Conservation (phyloP, 2,329 filamentous ascomycete species). For the Blastomyces percursus region DNA sequence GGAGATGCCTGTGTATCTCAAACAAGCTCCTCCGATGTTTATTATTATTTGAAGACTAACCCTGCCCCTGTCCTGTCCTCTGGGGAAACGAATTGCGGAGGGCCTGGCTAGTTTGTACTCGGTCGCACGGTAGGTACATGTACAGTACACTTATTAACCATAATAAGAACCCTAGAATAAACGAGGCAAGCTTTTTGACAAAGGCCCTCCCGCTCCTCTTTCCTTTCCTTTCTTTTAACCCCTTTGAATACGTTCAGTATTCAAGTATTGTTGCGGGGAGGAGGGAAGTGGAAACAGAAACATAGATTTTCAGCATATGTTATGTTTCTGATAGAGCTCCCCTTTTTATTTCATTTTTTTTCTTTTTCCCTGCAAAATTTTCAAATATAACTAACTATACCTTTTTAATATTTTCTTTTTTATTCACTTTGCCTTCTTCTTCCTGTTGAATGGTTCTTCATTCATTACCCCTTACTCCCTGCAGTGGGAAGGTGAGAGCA, state of each 20-base stretch:
- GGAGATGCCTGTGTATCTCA: not conserved
- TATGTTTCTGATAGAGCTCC: not conserved
- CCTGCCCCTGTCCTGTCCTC: not conserved
- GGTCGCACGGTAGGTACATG: not conserved
- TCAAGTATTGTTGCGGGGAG: not conserved
- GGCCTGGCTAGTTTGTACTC: not conserved
- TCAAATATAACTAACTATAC: not conserved
- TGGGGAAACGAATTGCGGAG: not conserved
- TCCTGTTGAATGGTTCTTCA: not conserved
- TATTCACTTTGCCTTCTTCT: not conserved
- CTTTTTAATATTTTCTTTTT: not conserved
- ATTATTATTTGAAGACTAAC: not conserved
- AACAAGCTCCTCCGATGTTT: not conserved
- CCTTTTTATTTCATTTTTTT: too few species aligned
- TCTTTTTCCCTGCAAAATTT: not conserved
- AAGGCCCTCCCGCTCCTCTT: not conserved
- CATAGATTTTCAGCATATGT: not conserved
- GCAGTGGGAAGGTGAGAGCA: not conserved
- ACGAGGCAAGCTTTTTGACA: not conserved
- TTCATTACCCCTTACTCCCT: not conserved
- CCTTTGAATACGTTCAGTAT: not conserved
- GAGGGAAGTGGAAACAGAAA: not conserved
- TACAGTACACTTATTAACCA: too few species aligned
- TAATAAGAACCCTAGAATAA: not conserved
- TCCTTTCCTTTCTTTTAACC: not conserved